Conservation (phyloP, 495 filamentous ascomycete genomes). For the Lentithecium fluviatile region DNA sequence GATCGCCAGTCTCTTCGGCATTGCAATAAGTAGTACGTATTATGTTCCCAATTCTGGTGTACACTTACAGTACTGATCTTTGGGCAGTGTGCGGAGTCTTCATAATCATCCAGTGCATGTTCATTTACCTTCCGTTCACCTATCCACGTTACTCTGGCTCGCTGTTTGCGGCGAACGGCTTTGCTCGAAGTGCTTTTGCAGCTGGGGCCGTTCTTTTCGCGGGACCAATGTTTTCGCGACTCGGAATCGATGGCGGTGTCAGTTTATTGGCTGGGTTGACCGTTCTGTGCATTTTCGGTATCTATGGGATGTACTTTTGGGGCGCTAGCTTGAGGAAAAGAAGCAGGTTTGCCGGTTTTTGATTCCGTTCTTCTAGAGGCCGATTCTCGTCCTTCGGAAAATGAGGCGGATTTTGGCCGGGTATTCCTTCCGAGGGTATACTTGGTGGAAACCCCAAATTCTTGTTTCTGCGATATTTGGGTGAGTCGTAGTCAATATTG, state of each 20-base stretch:
- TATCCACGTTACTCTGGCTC: conserved; percentile 47
- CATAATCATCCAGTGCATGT: conserved; percentile 56
- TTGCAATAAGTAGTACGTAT: too few relatives aligned
- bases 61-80: too few relatives aligned
- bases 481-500: too few relatives aligned
- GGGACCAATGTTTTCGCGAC: background rate
- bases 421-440: too few relatives aligned
- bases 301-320: background rate
- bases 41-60: too few relatives aligned
- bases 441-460: too few relatives aligned
- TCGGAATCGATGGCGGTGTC: background rate
- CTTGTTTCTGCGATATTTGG: too few relatives aligned
- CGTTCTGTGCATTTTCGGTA: background rate
- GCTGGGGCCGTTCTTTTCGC: background rate
- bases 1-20: conserved; percentile 57
- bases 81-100: conserved; percentile 54
- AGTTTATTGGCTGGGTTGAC: background rate
- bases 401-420: too few relatives aligned
- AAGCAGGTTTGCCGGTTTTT: background rate
- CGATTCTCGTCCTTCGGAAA: too few relatives aligned
- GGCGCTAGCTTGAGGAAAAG: background rate
- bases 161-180: conserved; percentile 54
- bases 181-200: conserved; percentile 49
- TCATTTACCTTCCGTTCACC: conserved; percentile 42
- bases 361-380: too few relatives aligned